Percentiles rank a stretch among this genome's conserved stretches.
phyloP scores from a whole-genome alignment of 768 basidiomycete species.

The Mycena epipterygia region DNA sequence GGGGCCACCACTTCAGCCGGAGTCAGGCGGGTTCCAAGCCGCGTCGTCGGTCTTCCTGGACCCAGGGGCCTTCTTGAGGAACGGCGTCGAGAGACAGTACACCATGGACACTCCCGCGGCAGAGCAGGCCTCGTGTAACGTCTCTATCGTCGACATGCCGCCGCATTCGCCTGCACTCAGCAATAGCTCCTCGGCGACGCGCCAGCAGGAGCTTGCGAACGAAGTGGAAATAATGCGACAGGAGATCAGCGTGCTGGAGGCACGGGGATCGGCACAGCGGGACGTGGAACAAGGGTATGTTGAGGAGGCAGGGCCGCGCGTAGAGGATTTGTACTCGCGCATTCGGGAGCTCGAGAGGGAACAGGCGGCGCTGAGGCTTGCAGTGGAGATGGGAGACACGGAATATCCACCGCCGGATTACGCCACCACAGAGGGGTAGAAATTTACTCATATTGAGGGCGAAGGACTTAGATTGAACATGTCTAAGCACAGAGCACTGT shows the following conservation, averaged over 20 bases:
- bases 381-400: neutral
- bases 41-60: neutral
- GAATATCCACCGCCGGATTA: constrained; percentile 4
- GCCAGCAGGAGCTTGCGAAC: neutral
- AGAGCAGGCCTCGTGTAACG: neutral
- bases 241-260: constrained; percentile 13
- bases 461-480: too few relatives aligned
- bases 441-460: too few relatives aligned
- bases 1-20: constrained; percentile 1
- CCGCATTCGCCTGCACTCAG: neutral
- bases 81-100: neutral
- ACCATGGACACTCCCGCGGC: neutral
- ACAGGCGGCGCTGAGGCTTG: neutral
- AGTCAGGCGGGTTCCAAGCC: neutral
- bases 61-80: neutral
- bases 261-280: neutral
- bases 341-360: constrained; percentile 12
- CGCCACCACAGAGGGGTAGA: too few relatives aligned
- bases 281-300: neutral
- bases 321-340: constrained; percentile 1
- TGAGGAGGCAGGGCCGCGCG: neutral
- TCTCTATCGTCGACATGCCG: neutral
- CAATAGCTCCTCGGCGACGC: neutral
- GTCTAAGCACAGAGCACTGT: too few relatives aligned
- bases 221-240: neutral